Percentiles rank a stretch among this genome's conserved stretches.
Evolutionary conservation across 495 filamentous ascomycete species (phyloP).

Genomic region (Penicillium pulvis): DNA sequence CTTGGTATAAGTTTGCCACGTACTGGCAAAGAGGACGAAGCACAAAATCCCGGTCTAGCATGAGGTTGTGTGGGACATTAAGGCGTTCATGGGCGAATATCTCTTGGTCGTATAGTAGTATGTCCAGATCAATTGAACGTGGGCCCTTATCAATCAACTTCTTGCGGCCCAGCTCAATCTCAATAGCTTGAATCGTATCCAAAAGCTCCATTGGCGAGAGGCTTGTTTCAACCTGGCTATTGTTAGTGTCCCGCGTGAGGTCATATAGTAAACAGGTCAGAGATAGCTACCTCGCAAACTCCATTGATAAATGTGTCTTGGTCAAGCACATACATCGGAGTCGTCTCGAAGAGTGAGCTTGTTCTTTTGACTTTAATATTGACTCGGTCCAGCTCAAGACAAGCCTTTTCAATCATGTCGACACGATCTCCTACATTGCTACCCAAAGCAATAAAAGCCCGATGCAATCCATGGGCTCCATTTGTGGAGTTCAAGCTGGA

Average conservation of each 20-base stretch:
- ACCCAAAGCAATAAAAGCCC: slow-evolving; percentile 83
- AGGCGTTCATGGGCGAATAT: slow-evolving; percentile 68
- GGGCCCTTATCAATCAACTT: slow-evolving; percentile 93
- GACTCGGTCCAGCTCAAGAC: slow-evolving; percentile 68
- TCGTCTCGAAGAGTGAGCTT: slow-evolving; percentile 89
- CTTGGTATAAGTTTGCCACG: slow-evolving; percentile 2
- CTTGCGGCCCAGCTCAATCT: slow-evolving; percentile 71
- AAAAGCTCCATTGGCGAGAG: slow-evolving; percentile 75
- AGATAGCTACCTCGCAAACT: slow-evolving; percentile 73
- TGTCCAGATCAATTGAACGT: slow-evolving; percentile 90
- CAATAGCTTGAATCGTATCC: slow-evolving; percentile 78
- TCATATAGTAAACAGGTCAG: background rate
- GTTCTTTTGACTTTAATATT: slow-evolving; percentile 76
- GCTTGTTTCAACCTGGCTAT: slow-evolving; percentile 72
- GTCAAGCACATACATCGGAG: slow-evolving; percentile 93
- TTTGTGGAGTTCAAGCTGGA: slow-evolving; percentile 28
- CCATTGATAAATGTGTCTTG: slow-evolving; percentile 91
- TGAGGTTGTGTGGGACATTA: slow-evolving; percentile 79
- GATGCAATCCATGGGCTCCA: slow-evolving; percentile 35
- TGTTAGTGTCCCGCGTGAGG: slow-evolving; percentile 9
- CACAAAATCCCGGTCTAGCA: slow-evolving; percentile 92
- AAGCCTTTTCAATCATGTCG: slow-evolving; percentile 78
- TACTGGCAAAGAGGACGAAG: slow-evolving; percentile 87
- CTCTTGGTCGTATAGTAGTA: slow-evolving; percentile 80
- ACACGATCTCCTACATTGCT: slow-evolving; percentile 92